A percentile compares a stretch with the other conserved stretches of the same genome.
phyloP scores from a whole-genome alignment of 73 alveolate species.

The Paramecium caudatum region DNA sequence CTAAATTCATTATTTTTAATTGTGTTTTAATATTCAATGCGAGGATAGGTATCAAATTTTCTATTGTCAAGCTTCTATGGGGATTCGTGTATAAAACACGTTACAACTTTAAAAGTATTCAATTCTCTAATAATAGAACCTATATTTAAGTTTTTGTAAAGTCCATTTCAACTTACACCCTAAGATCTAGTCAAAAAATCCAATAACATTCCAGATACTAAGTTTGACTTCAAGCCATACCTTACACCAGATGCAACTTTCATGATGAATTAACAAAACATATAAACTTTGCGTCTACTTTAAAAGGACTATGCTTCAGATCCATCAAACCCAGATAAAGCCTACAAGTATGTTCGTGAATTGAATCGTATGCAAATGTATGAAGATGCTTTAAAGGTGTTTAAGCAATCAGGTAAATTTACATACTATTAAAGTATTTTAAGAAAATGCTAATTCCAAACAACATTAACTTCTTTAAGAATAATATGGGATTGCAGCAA shows the following conservation, averaged over 20 bases:
- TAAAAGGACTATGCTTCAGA: constrained; percentile 17
- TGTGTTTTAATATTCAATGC: constrained; percentile 9
- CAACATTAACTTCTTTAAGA: not conserved
- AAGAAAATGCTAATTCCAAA: not conserved
- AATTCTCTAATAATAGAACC: not conserved
- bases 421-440: not conserved
- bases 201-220: constrained; percentile 9
- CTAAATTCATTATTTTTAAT: constrained; percentile 62
- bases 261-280: not conserved
- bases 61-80: not conserved
- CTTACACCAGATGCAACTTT: not conserved
- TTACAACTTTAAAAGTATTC: constrained; percentile 20
- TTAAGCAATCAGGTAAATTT: constrained; percentile 29
- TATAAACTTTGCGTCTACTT: not conserved
- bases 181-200: constrained; percentile 11
- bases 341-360: constrained; percentile 13
- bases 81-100: constrained; percentile 24
- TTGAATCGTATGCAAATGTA: constrained; percentile 41
- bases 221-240: constrained; percentile 36
- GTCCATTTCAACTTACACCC: not conserved
- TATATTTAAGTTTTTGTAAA: not conserved
- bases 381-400: constrained; percentile 16
- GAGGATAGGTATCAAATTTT: constrained; percentile 32
- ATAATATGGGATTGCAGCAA: not conserved
- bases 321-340: constrained; percentile 25